Base-by-base conservation (phyloP, 345 rosid species). In the Reutealis trisperma region DNA sequence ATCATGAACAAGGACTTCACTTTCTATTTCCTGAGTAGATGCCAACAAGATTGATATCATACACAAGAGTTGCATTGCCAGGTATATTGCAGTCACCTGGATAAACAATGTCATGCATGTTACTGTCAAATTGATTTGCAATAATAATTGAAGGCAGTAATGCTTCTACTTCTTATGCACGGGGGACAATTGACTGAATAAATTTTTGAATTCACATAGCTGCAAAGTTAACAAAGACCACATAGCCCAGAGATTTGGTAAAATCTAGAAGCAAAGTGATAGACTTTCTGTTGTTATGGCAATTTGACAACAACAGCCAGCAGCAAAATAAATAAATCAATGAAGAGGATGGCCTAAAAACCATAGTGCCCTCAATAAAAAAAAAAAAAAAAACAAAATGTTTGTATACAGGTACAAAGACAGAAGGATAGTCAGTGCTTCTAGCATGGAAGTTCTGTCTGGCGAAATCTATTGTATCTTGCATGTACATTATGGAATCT, bases 21-120 rank as follows among this genome's bases (percentile, higher is more conserved):
- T 89, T 88, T 78, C 90, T 84, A 79, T 95, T 92, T 80, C 99
- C 98, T 0, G 92, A 85, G 81, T 90, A 92, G 71, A 95, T 83
- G 14, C 86, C 92, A 59, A 93, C 88, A 78, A 95, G 88, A 51
- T 92, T 89, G 69, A 93, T 89, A 82, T 95, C 97, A 79, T 95
- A 95, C 6, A 92, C 77, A 66, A 95, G 90, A 76, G 99, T 95
- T 54, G 99, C 98, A 86, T 92, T 95, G 67, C 83, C 98, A 42
- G 99, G 99, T 81, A 93, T 87, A 80, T 95, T 95, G 87, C 97
- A 95, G 78, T 95, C 99, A 76, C 96, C 99, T 93, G 83, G 47
- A 74, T 16, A 54, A 75, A 67, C 79, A 78, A 78, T 41, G 37
- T 75, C 73, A 44, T 10, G 63, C 49, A 21, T 71, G 58, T 80